Evolutionary conservation across 2,329 filamentous ascomycete genomes (phyloP), one percentile per base, ranked within the genome.

Genomic region (Ustilaginoidea virens): DNA sequence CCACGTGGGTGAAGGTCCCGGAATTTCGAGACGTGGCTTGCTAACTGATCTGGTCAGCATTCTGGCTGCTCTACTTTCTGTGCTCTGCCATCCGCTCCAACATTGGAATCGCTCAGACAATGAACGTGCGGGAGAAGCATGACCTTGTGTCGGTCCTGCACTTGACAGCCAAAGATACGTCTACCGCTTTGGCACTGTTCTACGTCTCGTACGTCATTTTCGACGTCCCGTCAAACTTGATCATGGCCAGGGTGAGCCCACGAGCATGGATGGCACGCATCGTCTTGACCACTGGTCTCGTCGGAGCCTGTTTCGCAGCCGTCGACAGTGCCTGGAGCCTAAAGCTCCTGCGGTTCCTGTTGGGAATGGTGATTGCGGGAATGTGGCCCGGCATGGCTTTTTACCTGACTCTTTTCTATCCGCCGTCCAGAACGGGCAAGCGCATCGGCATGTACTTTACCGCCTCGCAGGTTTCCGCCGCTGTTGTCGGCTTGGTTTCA

Each of bases 311-410:
- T 46, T 82, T 92, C 55, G 72, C 82, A 5, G 82, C 80, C 9
- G 82, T 90, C 47, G 69, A 74, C 39, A 72, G 74, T 23, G 79
- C 80, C 6, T 92, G 83, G 79, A 90, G 81, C 45, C 63, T 92
- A 42, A 86, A 87, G 68, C 61, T 92, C n/a, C 65, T 93, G 17
- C 75, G 85, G 6, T 76, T 93, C 32, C 63, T 93, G 8, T 69
- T 93, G 5, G 85, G 85, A 27, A 67, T 90, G 10, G 83, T 92
- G 15, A 86, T 86, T 47, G 85, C 85, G 1, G 85, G 85, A 26
- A 85, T 93, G 77, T 93, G 85, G 85, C 85, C 85, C 0, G 85
- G 85, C 28, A 92, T 93, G 85, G 73, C 82, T 7, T 90, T 90
- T 51, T 93, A 92, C 46, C 63, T 93, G 26, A 92, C 85, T 0